Percentiles rank a stretch among this genome's conserved stretches.
These are phyloP conservation scores for Strobilomyces echinocephalus DNA, from an alignment of 768 basidiomycete species.

Conservation along the genomic window DNA sequence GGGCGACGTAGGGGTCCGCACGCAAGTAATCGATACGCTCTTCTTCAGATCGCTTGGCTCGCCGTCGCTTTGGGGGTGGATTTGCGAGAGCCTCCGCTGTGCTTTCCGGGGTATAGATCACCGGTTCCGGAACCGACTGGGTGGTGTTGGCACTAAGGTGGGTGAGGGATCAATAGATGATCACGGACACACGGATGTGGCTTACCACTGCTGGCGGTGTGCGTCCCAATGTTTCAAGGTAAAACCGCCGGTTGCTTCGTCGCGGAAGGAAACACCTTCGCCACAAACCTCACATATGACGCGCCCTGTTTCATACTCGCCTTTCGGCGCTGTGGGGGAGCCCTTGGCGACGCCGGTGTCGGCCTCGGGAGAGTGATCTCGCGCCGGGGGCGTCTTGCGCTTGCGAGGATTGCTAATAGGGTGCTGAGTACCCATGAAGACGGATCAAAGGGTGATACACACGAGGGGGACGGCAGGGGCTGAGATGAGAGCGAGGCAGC, in stretches of 20 bases:
- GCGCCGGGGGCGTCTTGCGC: conserved; percentile 34
- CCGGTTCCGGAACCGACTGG: conserved; percentile 32
- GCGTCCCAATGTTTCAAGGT: conserved; percentile 67
- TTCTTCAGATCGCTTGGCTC: conserved; percentile 73
- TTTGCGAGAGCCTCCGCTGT: conserved; percentile 40
- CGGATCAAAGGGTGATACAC: conserved; percentile 18
- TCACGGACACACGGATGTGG: conserved; percentile 7
- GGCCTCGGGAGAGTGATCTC: conserved; percentile 15
- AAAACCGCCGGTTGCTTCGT: conserved; percentile 58
- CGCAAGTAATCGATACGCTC: conserved; percentile 68
- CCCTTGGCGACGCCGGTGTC: conserved; percentile 8
- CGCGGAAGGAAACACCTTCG: conserved; percentile 58
- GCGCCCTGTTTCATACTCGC: conserved; percentile 62
- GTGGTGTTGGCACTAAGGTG: conserved; percentile 28
- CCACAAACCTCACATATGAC: conserved; percentile 66
- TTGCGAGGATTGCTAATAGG: conserved; percentile 34
- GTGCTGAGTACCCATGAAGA: conserved; percentile 11
- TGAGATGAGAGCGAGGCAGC: conserved; percentile 12
- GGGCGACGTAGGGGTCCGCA: conserved; percentile 71
- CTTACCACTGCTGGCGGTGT: conserved; percentile 58
- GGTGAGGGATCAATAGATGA: conserved; percentile 5
- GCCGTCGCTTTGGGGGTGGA: conserved; percentile 57
- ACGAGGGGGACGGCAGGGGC: conserved; percentile 15
- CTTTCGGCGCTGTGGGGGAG: conserved; percentile 25
- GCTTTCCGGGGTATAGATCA: conserved; percentile 42